A percentile compares a stretch with the other conserved stretches of the same genome.
phyloP scores from a whole-genome alignment of 1,284 basidiomycete species.

The Baeospora myosura region DNA sequence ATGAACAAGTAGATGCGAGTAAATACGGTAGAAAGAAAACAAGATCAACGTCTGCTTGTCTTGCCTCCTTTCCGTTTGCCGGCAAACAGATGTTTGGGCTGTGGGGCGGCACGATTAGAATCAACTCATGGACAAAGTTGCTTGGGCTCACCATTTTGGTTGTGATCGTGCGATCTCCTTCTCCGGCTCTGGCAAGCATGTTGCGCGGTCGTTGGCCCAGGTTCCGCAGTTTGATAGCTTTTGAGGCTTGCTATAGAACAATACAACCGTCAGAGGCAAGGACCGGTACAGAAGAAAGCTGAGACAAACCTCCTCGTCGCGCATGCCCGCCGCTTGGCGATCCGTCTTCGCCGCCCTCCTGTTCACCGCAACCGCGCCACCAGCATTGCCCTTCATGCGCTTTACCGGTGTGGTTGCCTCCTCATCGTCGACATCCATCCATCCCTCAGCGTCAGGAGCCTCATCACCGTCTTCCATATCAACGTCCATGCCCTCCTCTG shows the following conservation, averaged over 20 bases:
- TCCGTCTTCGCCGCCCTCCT: conserved; percentile 62
- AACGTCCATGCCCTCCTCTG: conserved; percentile 41
- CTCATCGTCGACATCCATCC: conserved; percentile 67
- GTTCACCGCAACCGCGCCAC: conserved; percentile 41
- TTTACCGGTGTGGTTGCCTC: conserved; percentile 45
- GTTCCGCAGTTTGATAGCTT: conserved; percentile 75
- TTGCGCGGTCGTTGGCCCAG: conserved; percentile 82
- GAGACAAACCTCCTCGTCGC: conserved; percentile 55
- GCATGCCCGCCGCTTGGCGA: conserved; percentile 74
- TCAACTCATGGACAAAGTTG: conserved; percentile 1
- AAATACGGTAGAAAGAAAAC: conserved; percentile 4
- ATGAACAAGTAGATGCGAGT: conserved; percentile 11
- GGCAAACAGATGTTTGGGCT: conserved; percentile 82
- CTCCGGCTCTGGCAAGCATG: conserved; percentile 82
- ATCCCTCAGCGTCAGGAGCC: conserved; percentile 33
- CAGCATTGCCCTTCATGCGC: conserved; percentile 56
- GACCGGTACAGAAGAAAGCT: conserved; percentile 4
- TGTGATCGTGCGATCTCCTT: conserved; percentile 77
- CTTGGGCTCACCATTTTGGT: conserved; percentile 62
- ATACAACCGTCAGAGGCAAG: not conserved
- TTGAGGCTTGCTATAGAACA: conserved; percentile 68
- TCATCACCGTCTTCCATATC: conserved; percentile 33
- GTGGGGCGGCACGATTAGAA: conserved; percentile 11
- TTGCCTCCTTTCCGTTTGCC: conserved; percentile 88
- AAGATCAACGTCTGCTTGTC: conserved; percentile 66